phyloP scores from a whole-genome alignment of 2,329 filamentous ascomycete genomes.

The Hypoxylon sp. region DNA sequence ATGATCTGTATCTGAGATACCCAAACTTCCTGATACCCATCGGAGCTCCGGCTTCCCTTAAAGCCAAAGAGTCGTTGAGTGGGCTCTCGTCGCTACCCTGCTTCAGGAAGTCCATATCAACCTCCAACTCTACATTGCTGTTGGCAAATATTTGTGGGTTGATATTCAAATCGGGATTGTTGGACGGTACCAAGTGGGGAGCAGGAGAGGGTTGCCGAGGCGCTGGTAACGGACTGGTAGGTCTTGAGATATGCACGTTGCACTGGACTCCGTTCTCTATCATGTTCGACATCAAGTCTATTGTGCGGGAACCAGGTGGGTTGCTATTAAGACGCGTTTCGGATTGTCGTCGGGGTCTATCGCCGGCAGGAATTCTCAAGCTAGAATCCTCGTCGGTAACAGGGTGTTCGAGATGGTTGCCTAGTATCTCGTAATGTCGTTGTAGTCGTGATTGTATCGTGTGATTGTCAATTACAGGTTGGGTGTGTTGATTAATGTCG shows the following conservation, averaged over 20 bases:
- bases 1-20: slow-evolving; percentile 50
- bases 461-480: slow-evolving; percentile 31
- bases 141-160: slow-evolving; percentile 33
- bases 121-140: slow-evolving; percentile 44
- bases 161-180: slow-evolving; percentile 29
- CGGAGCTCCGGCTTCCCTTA: slow-evolving; percentile 47
- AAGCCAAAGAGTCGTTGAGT: slow-evolving; percentile 36
- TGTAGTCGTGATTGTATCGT: slow-evolving; percentile 21
- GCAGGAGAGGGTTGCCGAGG: slow-evolving; percentile 21
- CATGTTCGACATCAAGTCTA: slow-evolving; percentile 51
- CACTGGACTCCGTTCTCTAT: slow-evolving; percentile 53
- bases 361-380: slow-evolving; percentile 16
- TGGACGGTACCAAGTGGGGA: slow-evolving; percentile 7
- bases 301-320: slow-evolving; percentile 43
- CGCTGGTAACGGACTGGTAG: slow-evolving; percentile 35
- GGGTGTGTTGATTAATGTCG: slow-evolving; percentile 15
- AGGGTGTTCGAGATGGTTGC: not conserved
- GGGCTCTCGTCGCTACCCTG: slow-evolving; percentile 43
- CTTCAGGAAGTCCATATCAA: slow-evolving; percentile 44
- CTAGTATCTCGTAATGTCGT: slow-evolving; percentile 15
- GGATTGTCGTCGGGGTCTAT: slow-evolving; percentile 30
- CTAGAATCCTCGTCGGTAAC: slow-evolving; percentile 7
- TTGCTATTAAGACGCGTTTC: slow-evolving; percentile 41
- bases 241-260: slow-evolving; percentile 49
- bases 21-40: slow-evolving; percentile 49